Percentiles rank a stretch among this genome's conserved stretches.
These are phyloP conservation scores for Apiotrichum domesticum DNA, from an alignment of 1,284 basidiomycete genomes.

Conservation along the genomic window DNA sequence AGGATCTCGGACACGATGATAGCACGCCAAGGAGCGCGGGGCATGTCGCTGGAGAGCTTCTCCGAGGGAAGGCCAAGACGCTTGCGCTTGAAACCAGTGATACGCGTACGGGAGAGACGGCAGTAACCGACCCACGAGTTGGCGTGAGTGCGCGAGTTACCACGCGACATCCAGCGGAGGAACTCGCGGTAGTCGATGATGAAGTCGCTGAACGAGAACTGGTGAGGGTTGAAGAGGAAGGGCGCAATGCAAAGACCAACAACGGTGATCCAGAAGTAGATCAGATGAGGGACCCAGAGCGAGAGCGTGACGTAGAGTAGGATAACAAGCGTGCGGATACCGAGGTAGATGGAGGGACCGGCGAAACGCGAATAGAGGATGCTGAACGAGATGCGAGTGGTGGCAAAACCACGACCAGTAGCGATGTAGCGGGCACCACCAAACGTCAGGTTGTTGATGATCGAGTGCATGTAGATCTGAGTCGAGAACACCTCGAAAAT, in stretches of 20 bases:
- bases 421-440: slow-evolving; percentile 95
- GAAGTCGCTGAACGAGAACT: slow-evolving; percentile 91
- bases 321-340: slow-evolving; percentile 82
- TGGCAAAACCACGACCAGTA: slow-evolving; percentile 97
- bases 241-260: slow-evolving; percentile 82
- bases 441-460: slow-evolving; percentile 87
- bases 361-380: slow-evolving; percentile 94
- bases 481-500: slow-evolving; percentile 94
- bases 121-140: slow-evolving; percentile 99
- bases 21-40: slow-evolving; percentile 81
- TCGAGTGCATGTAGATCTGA: slow-evolving; percentile 92
- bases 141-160: slow-evolving; percentile 90
- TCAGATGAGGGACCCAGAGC: slow-evolving; percentile 80
- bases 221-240: slow-evolving; percentile 95
- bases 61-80: slow-evolving; percentile 88
- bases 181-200: slow-evolving; percentile 95
- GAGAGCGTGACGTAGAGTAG: slow-evolving; percentile 84
- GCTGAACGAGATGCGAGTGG: slow-evolving; percentile 83
- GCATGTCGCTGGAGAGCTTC: slow-evolving; percentile 85
- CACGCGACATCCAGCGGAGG: slow-evolving; percentile 93
- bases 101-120: slow-evolving; percentile 85
- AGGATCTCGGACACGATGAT: slow-evolving; percentile 82
- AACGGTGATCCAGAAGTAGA: slow-evolving; percentile 94
- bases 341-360: slow-evolving; percentile 91
- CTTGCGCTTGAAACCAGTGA: slow-evolving; percentile 97